phyloP scores from a whole-genome alignment of 2,329 filamentous ascomycete species.

The Botrytis medusae region DNA sequence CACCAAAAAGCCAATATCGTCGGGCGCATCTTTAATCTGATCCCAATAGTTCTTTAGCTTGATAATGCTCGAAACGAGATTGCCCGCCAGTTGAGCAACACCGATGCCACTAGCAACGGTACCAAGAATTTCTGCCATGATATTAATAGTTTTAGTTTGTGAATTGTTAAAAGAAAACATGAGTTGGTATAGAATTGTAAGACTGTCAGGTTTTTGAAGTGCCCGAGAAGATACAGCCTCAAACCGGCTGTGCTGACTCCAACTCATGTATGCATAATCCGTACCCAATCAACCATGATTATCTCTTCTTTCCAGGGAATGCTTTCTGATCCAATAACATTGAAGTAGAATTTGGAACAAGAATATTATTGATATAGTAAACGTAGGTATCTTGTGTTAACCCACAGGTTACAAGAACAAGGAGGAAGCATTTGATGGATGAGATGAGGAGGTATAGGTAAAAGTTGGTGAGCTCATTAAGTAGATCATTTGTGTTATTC shows the following conservation, averaged over 20 bases:
- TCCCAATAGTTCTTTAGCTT: conserved; percentile 28
- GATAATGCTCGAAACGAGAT: conserved; percentile 22
- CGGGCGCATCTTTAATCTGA: conserved; percentile 25
- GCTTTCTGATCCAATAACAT: not conserved
- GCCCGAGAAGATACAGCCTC: not conserved
- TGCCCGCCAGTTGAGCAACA: conserved; percentile 22
- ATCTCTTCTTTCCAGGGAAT: not conserved
- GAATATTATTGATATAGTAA: not conserved
- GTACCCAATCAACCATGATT: not conserved
- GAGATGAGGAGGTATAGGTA: too few species aligned
- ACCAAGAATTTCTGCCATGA: conserved; percentile 24
- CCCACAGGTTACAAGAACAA: not conserved
- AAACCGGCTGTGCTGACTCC: not conserved
- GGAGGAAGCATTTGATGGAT: too few species aligned
- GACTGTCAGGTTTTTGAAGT: not conserved
- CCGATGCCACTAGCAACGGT: conserved; percentile 24
- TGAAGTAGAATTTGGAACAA: not conserved
- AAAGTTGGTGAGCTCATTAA: too few species aligned
- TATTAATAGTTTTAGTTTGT: not conserved
- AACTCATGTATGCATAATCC: not conserved
- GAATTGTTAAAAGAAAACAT: not conserved
- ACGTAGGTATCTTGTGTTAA: not conserved
- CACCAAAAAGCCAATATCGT: conserved; percentile 19
- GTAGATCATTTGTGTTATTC: too few species aligned
- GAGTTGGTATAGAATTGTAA: not conserved